These are phyloP conservation scores for Cyberlindnera maritima DNA, from an alignment of 805 yeast genomes.

Conservation along the genomic window DNA sequence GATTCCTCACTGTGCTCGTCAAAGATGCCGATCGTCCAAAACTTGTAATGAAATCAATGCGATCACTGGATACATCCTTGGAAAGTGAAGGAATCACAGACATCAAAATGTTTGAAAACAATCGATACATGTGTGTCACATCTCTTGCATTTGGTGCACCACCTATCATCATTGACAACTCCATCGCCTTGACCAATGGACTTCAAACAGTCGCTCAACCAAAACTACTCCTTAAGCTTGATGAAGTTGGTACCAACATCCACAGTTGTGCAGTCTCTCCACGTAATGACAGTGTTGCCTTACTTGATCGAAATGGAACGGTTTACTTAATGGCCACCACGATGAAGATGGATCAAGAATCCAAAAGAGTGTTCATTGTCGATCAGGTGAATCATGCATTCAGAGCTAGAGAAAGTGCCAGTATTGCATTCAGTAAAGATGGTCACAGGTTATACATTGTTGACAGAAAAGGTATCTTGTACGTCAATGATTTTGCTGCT, in stretches of 20 bases:
- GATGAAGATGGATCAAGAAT: conserved; percentile 47
- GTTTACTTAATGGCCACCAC: conserved; percentile 69
- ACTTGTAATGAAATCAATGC: conserved; percentile 62
- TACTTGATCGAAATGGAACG: conserved; percentile 73
- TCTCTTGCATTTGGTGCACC: conserved; percentile 63
- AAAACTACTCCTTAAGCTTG: conserved; percentile 56
- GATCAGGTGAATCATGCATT: conserved; percentile 80
- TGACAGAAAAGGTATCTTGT: conserved; percentile 78
- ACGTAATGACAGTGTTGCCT: conserved; percentile 81
- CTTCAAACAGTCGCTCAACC: conserved; percentile 54
- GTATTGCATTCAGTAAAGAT: conserved; percentile 69
- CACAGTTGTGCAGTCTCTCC: conserved; percentile 78
- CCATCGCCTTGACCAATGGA: conserved; percentile 43
- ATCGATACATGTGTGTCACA: conserved; percentile 52
- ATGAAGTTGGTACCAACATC: conserved; percentile 78
- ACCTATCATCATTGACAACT: conserved; percentile 66
- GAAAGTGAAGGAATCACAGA: conserved; percentile 91
- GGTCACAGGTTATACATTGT: conserved; percentile 76
- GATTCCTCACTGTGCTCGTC: conserved; percentile 74
- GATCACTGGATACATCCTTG: conserved; percentile 60
- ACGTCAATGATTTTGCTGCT: conserved; percentile 84
- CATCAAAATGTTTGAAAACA: conserved; percentile 67
- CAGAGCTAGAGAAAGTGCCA: conserved; percentile 73
- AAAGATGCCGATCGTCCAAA: conserved; percentile 62
- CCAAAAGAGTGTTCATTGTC: conserved; percentile 48